Conservation (phyloP, 306 rosid species). For the Glycyrrhiza uralensis region DNA sequence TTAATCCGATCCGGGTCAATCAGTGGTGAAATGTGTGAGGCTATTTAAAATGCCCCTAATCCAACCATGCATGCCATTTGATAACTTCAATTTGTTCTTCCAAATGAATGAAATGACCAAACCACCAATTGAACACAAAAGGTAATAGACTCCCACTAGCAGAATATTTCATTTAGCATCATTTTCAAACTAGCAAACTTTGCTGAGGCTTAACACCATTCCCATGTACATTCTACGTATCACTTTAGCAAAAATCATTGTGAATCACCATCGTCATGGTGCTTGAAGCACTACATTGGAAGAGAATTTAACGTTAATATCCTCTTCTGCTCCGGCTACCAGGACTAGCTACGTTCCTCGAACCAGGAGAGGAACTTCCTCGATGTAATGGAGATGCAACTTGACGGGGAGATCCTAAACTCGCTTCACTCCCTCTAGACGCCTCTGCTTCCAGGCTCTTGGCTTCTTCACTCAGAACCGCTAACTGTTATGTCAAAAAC, state of each 20-base stretch:
- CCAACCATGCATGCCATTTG: conserved; percentile 13
- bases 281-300: conserved; percentile 27
- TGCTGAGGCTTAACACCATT: conserved; percentile 26
- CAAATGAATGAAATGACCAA: conserved; percentile 13
- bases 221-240: conserved; percentile 37
- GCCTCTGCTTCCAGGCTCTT: conserved; percentile 58
- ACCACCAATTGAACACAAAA: conserved; percentile 13
- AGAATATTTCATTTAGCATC: conserved; percentile 24
- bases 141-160: conserved; percentile 18
- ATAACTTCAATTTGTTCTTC: conserved; percentile 18
- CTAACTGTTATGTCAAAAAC: conserved; percentile 46
- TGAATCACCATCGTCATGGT: conserved; percentile 16
- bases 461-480: conserved; percentile 62
- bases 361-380: conserved; percentile 48
- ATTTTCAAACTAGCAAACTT: conserved; percentile 27
- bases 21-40: not conserved
- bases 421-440: conserved; percentile 49
- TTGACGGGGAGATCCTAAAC: conserved; percentile 63
- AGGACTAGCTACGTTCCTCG: conserved; percentile 49
- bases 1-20: not conserved
- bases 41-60: not conserved
- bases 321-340: conserved; percentile 74
- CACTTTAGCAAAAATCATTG: conserved; percentile 27
- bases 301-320: conserved; percentile 15
- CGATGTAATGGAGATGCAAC: conserved; percentile 47